These are phyloP conservation scores for Glycine tomentella DNA, from an alignment of 306 rosid species.

Conservation along the genomic window DNA sequence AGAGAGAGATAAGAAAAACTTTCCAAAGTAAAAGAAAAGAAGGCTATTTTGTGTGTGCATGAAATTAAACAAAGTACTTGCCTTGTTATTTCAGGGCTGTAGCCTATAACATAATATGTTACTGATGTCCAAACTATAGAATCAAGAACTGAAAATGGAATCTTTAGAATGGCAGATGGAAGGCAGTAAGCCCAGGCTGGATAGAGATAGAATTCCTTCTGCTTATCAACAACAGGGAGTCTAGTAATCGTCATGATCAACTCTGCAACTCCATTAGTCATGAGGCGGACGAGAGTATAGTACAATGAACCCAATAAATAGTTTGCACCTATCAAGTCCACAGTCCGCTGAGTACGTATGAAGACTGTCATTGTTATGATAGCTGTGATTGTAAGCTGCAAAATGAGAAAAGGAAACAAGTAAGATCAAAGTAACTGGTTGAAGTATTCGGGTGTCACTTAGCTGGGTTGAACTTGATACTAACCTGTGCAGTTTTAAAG, in stretches of 20 bases:
- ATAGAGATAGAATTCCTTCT: conserved; percentile 64
- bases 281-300: conserved; percentile 69
- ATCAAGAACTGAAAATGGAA: conserved; percentile 67
- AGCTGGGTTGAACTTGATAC: conserved; percentile 32
- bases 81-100: conserved; percentile 69
- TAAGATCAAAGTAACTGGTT: conserved; percentile 18
- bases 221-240: conserved; percentile 69
- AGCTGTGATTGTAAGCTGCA: conserved; percentile 73
- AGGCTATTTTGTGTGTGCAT: background rate
- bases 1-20: conserved; percentile 39
- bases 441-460: conserved; percentile 7
- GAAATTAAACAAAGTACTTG: conserved; percentile 35
- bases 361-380: conserved; percentile 80
- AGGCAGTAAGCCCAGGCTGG: conserved; percentile 72
- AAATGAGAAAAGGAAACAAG: conserved; percentile 25
- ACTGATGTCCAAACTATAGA: conserved; percentile 63
- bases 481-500: conserved; percentile 77
- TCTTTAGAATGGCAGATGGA: conserved; percentile 64
- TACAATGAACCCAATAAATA: conserved; percentile 75
- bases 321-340: conserved; percentile 62
- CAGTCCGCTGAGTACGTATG: conserved; percentile 61
- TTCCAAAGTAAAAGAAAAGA: conserved; percentile 11
- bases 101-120: conserved; percentile 69
- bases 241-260: conserved; percentile 70
- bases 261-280: conserved; percentile 83